Base-by-base conservation (phyloP, 2,329 filamentous ascomycete genomes). In the Sporothrix variecibatus region DNA sequence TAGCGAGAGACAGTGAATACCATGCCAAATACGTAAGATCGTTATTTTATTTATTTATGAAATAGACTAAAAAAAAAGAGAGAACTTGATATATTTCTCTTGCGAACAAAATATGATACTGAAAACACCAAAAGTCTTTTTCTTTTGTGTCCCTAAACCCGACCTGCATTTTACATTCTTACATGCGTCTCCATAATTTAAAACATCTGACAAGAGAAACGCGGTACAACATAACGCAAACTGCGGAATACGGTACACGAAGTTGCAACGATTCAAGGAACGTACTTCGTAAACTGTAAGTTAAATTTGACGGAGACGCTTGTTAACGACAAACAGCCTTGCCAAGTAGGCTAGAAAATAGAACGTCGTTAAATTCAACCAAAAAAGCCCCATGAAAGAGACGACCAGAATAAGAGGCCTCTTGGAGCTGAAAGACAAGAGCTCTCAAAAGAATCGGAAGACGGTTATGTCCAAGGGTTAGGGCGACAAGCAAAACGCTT, bases 181-280 rank as follows among this genome's bases (percentile, higher is more conserved):
- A 17, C 43, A 64, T 34, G 8, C n/a, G 40, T 64, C 60, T 40
- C 60, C 60, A 64, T 40, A 64, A 23, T 40, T 64, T 64, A 64
- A 64, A 43, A 64, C 60, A 43, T 64, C 56, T 49, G 56, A 60
- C 56, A 34, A 3, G 17, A 31, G 51, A 17, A 49, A 49, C 43
- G 43, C 43, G 43, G 43, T 49, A 49, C 43, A 49, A 20, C 43
- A 49, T 20, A 49, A 49, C 43, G 43, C 12, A 20, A 49, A 15
- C 2, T 17, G 43, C 40, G 15, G 43, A 49, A 49, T 49, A 49
- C 43, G 43, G 43, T 20, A 49, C 15, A 17, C 43, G 15, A 49
- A 49, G 15, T 15, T 17, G 15, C 43, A 20, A 20, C 2, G 43
- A 49, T 20, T 20, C 34, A 34, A 34, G 34, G 34, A 34, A 34